Base-by-base conservation (phyloP, 768 basidiomycete genomes). In the Mycena haematopus region DNA sequence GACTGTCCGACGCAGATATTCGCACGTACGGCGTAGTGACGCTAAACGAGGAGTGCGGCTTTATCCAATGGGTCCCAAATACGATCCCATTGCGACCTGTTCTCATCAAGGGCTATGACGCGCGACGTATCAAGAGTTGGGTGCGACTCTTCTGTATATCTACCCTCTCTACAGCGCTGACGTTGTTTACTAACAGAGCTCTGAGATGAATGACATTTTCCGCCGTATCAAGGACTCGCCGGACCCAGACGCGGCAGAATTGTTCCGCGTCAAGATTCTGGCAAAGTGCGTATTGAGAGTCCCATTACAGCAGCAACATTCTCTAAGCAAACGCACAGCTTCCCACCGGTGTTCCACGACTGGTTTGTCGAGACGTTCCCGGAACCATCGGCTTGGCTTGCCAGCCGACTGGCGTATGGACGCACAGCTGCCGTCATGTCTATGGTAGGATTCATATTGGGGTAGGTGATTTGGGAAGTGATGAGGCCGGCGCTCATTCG, bases 1-100 rank as follows among this genome's bases (percentile, higher is more conserved):
- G 21, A 46, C 44, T 61, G 14, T 58, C 27, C 10, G 11, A 40
- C n/a, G 67, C 63, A 96, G 96, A 91, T 72, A 94, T 99, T 60
- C 88, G 96, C 25, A 99, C 97, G 2, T 99, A 99, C 71, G 93
- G 95, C n/a, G 95, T 99, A n/a, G 90, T 97, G 27, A 93, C 96
- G 6, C 82, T 99, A 65, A 98, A 97, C 71, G 96, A 99, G 68
- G 95, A 96, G 67, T 98, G 96, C 70, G 97, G 97, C 0, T 87
- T 99, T 52, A 94, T 99, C 58, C 94, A 99, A 86, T 99, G 97
- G 97, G 97, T 99, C 3, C 92, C 91, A 0, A 91, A 99, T 72
- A 97, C 96, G 1, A 82, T 86, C 27, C 91, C 94, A 1, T 76
- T 98, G 38, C 89, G 96, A 29, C 83, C 85, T 0, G 84, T 98